These are phyloP conservation scores for Rhododendron ferrugineum DNA, from an alignment of 148 eudicot species.

Conservation along the genomic window DNA sequence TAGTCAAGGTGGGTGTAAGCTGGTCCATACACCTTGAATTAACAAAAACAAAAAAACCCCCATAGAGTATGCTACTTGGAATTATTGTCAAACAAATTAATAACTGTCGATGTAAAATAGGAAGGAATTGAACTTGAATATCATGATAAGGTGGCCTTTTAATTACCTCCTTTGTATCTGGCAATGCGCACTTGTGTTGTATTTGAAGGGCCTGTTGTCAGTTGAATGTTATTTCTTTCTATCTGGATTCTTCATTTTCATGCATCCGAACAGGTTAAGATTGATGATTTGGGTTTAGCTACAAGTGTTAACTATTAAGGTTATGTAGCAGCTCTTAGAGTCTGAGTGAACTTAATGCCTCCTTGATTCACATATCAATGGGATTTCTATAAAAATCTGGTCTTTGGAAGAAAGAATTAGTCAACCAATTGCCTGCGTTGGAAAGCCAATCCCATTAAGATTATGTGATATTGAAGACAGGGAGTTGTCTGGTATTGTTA, in stretches of 20 bases:
- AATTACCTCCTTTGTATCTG: not conserved
- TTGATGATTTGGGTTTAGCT: not conserved
- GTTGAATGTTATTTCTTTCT: not conserved
- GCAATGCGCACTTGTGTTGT: not conserved
- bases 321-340: not conserved
- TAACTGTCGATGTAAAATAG: not conserved
- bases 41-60: too few species aligned
- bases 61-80: not conserved
- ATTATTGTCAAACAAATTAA: not conserved
- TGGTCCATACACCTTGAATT: not conserved
- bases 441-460: not conserved
- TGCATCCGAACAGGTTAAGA: not conserved
- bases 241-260: not conserved
- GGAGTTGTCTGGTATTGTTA: not conserved
- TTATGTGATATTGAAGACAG: not conserved
- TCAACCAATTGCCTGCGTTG: not conserved
- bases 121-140: conserved; percentile 5
- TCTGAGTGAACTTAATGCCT: not conserved
- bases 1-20: too few species aligned
- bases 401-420: not conserved
- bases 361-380: not conserved
- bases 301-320: not conserved
- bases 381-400: not conserved
- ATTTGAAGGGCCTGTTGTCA: not conserved
- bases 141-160: not conserved